phyloP scores from a whole-genome alignment of 495 filamentous ascomycete species.

The Aspergillus sclerotiicarbonarius region DNA sequence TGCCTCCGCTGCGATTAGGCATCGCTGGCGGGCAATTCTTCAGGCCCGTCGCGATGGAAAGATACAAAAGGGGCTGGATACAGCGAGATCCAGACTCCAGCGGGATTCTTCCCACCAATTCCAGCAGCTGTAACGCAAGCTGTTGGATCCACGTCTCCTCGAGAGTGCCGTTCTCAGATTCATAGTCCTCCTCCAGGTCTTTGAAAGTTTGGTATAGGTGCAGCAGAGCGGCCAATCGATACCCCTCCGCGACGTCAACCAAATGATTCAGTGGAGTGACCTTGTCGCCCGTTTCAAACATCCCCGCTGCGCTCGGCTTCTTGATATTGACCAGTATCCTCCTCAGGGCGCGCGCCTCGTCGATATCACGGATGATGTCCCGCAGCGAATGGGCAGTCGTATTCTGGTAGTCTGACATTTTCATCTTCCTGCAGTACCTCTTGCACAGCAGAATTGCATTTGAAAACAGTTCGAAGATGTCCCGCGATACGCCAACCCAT shows the following conservation, averaged over 20 bases:
- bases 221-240: slow-evolving; percentile 1
- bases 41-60: slow-evolving; percentile 1
- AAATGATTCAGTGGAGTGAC: background rate
- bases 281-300: background rate
- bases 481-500: background rate
- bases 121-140: background rate
- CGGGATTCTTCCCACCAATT: background rate
- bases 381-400: background rate
- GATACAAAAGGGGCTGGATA: background rate
- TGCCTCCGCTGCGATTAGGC: background rate
- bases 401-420: background rate
- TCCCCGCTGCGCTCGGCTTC: background rate
- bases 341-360: background rate
- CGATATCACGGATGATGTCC: background rate
- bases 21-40: background rate
- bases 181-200: background rate
- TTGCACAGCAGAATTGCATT: background rate
- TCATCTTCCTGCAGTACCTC: background rate
- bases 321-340: background rate
- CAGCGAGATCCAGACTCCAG: background rate
- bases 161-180: background rate
- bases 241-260: slow-evolving; percentile 3
- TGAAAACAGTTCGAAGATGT: background rate
- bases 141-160: background rate
- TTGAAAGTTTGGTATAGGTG: slow-evolving; percentile 7